These are phyloP conservation scores for Cryptococcus jaspeensis DNA, from an alignment of 1,284 basidiomycete species.

Conservation along the genomic window DNA sequence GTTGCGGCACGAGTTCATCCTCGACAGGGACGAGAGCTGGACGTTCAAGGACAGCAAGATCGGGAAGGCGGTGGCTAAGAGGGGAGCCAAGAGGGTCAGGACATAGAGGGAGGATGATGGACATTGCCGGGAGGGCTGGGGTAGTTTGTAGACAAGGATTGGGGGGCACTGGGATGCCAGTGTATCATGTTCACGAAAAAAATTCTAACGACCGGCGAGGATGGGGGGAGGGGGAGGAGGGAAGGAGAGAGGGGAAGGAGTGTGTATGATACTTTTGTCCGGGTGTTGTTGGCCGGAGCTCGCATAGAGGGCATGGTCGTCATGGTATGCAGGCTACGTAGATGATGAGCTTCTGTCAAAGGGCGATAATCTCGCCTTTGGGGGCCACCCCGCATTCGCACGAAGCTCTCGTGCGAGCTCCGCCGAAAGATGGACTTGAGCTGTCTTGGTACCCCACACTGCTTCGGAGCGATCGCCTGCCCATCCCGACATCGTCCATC, in stretches of 20 bases:
- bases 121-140: not conserved
- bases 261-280: no score
- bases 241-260: not conserved
- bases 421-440: not conserved
- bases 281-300: not conserved
- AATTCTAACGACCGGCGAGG: no score
- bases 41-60: constrained; percentile 55
- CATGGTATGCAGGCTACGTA: not conserved
- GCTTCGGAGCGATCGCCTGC: no score
- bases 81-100: constrained; percentile 13
- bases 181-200: no score
- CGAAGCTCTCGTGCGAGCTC: not conserved
- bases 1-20: constrained; percentile 78
- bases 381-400: no score
- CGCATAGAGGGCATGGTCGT: not conserved
- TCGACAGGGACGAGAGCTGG: constrained; percentile 68
- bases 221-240: not conserved
- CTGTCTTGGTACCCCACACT: no score
- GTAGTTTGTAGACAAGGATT: not conserved
- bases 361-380: no score
- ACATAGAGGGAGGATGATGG: not conserved
- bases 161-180: not conserved
- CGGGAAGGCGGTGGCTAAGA: constrained; percentile 43
- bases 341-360: not conserved
- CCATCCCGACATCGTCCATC: no score